A percentile compares a stretch with the other conserved stretches of the same genome.
Conservation (phyloP, 2,329 filamentous ascomycete genomes). For the Venturia asperata region DNA sequence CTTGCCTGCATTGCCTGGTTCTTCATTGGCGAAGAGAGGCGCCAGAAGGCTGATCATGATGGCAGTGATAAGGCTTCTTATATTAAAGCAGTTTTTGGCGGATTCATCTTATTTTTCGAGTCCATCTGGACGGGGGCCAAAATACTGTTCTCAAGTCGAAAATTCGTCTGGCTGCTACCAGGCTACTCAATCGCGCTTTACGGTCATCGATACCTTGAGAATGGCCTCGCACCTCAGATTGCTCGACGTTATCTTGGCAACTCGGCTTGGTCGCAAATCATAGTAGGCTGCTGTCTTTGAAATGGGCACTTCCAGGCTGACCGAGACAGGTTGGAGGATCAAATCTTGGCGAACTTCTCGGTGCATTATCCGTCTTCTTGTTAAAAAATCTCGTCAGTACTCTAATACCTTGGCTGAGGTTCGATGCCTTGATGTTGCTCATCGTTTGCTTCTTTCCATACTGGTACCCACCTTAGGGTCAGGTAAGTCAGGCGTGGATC, state of each 20-base stretch:
- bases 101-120: conserved; percentile 41
- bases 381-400: conserved; percentile 44
- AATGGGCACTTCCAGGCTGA: neutral
- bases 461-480: conserved; percentile 37
- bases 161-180: conserved; percentile 46
- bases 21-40: conserved; percentile 36
- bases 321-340: conserved; percentile 37
- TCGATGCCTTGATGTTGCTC: conserved; percentile 41
- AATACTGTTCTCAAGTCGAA: conserved; percentile 42
- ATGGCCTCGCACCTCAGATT: conserved; percentile 41
- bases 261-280: conserved; percentile 45
- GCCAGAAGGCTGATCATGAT: conserved; percentile 21
- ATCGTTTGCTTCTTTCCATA: conserved; percentile 45
- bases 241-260: conserved; percentile 43
- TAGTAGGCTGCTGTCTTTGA: conserved; percentile 25
- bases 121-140: conserved; percentile 41
- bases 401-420: conserved; percentile 45
- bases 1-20: conserved; percentile 39
- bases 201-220: conserved; percentile 46
- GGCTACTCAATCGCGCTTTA: conserved; percentile 45
- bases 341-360: conserved; percentile 45
- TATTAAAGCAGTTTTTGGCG: conserved; percentile 32
- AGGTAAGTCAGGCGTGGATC: conserved; percentile 42
- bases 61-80: conserved; percentile 25
- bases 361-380: conserved; percentile 43